A percentile compares a stretch with the other conserved stretches of the same genome.
These are phyloP conservation scores for Dendrocalamus sinicus DNA, from an alignment of 176 grass and related monocot genomes.

Conservation along the genomic window DNA sequence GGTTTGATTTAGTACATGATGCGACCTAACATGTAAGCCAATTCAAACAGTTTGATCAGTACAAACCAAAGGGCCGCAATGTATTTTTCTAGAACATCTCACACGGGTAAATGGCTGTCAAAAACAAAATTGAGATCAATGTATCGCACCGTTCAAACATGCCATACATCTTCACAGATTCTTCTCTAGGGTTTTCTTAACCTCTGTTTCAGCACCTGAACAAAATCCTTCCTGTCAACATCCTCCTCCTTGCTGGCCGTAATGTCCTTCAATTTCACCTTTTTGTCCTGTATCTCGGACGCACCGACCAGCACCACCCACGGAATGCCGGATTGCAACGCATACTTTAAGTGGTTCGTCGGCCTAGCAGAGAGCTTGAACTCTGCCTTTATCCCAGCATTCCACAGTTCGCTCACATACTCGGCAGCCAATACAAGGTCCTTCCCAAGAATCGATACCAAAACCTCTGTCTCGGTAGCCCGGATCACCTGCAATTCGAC, in stretches of 20 bases:
- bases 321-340: constrained; percentile 57
- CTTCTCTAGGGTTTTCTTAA: constrained; percentile 28
- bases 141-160: not conserved
- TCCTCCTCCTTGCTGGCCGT: constrained; percentile 63
- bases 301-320: constrained; percentile 92
- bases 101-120: not conserved
- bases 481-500: constrained; percentile 58
- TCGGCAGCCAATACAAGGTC: constrained; percentile 74
- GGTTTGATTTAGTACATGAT: not conserved
- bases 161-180: not conserved
- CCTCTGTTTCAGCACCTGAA: constrained; percentile 62
- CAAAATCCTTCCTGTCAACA: constrained; percentile 57
- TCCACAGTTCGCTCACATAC: constrained; percentile 76
- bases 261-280: constrained; percentile 84
- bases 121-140: not conserved
- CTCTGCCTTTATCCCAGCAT: constrained; percentile 88
- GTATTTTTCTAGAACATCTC: not conserved
- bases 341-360: constrained; percentile 73
- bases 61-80: not conserved
- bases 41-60: not conserved
- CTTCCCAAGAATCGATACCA: constrained; percentile 88
- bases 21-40: not conserved
- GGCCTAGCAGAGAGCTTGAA: constrained; percentile 81
- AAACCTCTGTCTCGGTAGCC: constrained; percentile 78
- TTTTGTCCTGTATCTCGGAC: constrained; percentile 51